A percentile compares a stretch with the other conserved stretches of the same genome.
These are phyloP conservation scores for Auricularia auricula-judae DNA, from an alignment of 768 basidiomycete species.

Conservation along the genomic window DNA sequence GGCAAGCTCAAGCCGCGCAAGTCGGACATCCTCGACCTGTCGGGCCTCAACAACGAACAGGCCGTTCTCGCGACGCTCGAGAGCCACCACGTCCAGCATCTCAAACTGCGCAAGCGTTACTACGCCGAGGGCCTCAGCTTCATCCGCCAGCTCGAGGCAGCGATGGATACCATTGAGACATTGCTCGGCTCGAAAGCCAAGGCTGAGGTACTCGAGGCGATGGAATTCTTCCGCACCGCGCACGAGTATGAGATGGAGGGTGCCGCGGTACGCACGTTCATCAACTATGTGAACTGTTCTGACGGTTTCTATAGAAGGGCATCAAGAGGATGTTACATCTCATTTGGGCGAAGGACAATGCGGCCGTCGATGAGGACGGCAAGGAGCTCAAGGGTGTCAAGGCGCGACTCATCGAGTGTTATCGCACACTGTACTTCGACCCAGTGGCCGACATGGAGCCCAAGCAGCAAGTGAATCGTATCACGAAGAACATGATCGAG, in stretches of 20 bases:
- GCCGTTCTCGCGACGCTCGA: slow-evolving; percentile 59
- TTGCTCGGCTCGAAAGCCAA: slow-evolving; percentile 82
- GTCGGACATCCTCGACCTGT: slow-evolving; percentile 57
- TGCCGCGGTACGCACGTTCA: slow-evolving; percentile 38
- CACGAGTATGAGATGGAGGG: slow-evolving; percentile 71
- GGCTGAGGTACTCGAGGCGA: slow-evolving; percentile 70
- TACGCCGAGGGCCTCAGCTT: slow-evolving; percentile 78
- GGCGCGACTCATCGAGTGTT: slow-evolving; percentile 79
- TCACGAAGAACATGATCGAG: slow-evolving; percentile 97
- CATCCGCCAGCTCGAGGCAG: slow-evolving; percentile 55
- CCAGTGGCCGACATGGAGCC: slow-evolving; percentile 59
- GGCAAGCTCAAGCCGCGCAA: slow-evolving; percentile 38
- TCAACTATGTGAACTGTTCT: slow-evolving; percentile 18
- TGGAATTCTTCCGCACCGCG: slow-evolving; percentile 81
- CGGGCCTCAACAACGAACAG: slow-evolving; percentile 57
- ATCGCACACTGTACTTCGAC: slow-evolving; percentile 82
- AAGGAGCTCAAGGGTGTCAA: slow-evolving; percentile 82
- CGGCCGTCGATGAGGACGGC: slow-evolving; percentile 59
- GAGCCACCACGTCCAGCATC: slow-evolving; percentile 49
- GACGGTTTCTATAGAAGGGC: slow-evolving; percentile 44
- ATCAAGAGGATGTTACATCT: slow-evolving; percentile 95
- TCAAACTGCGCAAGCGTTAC: slow-evolving; percentile 74
- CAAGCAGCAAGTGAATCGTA: slow-evolving; percentile 81
- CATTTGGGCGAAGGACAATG: slow-evolving; percentile 94
- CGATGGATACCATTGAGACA: slow-evolving; percentile 62